Evolutionary conservation across 208 protist genomes (phyloP), one percentile per base, ranked within the genome.

Genomic region (Leishmania martiniquensis): DNA sequence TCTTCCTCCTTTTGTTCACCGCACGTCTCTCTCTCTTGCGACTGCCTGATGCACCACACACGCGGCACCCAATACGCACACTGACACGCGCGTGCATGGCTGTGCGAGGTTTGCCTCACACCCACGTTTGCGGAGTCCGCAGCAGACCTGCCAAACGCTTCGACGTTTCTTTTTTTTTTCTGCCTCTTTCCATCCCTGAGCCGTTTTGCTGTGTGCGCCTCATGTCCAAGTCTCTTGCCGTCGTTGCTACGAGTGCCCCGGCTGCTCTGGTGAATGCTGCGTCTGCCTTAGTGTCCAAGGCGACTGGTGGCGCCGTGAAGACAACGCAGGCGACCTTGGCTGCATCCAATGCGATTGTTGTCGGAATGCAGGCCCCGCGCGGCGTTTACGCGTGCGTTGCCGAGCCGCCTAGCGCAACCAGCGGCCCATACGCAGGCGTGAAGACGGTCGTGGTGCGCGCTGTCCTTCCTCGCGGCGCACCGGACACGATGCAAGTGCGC

Each of bases 221-320:
- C n/a, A 96, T 95, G 92, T 95, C 90, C 76, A 94, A 91, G 82
- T 83, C 85, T 17, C 85, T 96, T 67, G 59, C 84, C 15, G 59
- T 96, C 1, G 76, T 95, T n/a, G 82, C 89, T 29, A 83, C 82
- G 13, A 88, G 89, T 42, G 93, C 93, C 39, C 68, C 91, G 6
- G 88, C 89, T 22, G 76, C 93, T 34, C 80, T 97, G 10, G 68
- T 95, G 57, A 82, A 94, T 88, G 82, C 87, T 15, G 93, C 88
- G 32, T 82, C 83, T 32, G 54, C 90, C 63, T 82, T 94, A 34
- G 70, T 93, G 51, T 74, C 82, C 51, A 92, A 94, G 77, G 92
- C 82, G 12, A 90, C 90, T 7, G 82, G 85, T 45, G 89, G 89
- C n/a, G 85, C 87, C 39, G 84, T 94, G 54, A 86, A 81, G 76